These are phyloP conservation scores for Allomyces javanicus DNA, from an alignment of 192 early-diverging fungal genomes.

Conservation along the genomic window DNA sequence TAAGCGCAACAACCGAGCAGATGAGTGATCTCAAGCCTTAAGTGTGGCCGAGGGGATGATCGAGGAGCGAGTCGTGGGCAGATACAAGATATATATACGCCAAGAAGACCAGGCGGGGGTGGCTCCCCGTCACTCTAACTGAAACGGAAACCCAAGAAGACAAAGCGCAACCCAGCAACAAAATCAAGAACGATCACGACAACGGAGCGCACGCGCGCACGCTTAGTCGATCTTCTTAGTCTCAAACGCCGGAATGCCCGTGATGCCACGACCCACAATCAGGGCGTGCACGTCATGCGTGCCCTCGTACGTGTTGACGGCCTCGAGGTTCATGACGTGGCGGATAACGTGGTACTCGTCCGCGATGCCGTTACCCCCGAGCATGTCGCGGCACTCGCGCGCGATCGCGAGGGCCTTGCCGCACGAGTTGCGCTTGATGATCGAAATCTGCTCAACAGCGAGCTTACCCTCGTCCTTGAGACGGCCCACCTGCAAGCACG, in stretches of 20 bases:
- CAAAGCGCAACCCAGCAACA: too few species aligned
- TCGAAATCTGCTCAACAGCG: constrained; percentile 83
- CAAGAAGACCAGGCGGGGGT: too few species aligned
- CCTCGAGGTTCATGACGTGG: constrained; percentile 78
- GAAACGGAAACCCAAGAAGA: too few species aligned
- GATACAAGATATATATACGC: too few species aligned
- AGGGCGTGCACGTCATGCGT: constrained; percentile 89
- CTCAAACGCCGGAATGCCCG: constrained; percentile 62
- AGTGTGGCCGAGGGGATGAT: too few species aligned
- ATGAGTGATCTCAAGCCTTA: too few species aligned
- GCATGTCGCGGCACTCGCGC: constrained; percentile 67
- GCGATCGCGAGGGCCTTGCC: constrained; percentile 87
- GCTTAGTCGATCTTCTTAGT: not conserved
- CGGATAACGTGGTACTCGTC: constrained; percentile 95
- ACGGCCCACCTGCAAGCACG: constrained; percentile 73
- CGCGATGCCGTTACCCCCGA: constrained; percentile 89
- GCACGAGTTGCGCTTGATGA: constrained; percentile 91
- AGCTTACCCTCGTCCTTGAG: constrained; percentile 73
- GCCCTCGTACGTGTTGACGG: constrained; percentile 92
- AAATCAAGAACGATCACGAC: too few species aligned
- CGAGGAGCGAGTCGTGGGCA: too few species aligned
- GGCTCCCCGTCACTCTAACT: too few species aligned
- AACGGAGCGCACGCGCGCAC: too few species aligned
- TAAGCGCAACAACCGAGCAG: too few species aligned
- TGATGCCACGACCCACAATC: constrained; percentile 82